Conservation (phyloP, 148 eudicot species). For the Gaultheria prostrata region DNA sequence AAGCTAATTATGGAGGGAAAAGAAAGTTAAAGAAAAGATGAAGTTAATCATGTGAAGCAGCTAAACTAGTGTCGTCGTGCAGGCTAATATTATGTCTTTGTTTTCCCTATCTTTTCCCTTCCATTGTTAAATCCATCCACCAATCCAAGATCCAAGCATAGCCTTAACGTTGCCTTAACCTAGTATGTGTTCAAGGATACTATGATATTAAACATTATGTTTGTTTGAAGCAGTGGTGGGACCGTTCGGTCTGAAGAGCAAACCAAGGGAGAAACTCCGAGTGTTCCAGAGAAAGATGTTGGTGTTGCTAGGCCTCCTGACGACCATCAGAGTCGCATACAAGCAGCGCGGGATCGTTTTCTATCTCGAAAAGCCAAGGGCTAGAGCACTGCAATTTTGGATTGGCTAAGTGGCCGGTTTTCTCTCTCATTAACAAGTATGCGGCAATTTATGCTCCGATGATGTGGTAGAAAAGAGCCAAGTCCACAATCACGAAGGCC, state of each 20-base stretch:
- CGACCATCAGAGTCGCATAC: conserved; percentile 57
- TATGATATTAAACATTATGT: background rate
- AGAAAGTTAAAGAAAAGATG: background rate
- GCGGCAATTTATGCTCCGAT: background rate
- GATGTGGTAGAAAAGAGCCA: background rate
- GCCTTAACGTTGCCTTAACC: background rate
- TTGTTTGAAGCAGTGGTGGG: conserved; percentile 62
- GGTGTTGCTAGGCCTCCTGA: conserved; percentile 41
- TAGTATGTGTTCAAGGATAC: background rate
- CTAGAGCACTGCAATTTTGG: conserved; percentile 24
- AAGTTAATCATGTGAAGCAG: background rate
- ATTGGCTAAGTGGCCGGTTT: background rate
- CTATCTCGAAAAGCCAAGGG: conserved; percentile 74
- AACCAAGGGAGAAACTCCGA: conserved; percentile 25
- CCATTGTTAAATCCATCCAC: background rate
- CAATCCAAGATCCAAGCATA: background rate
- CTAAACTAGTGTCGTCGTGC: background rate
- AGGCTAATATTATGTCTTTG: background rate
- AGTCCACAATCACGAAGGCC: background rate
- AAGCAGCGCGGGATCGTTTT: conserved; percentile 91
- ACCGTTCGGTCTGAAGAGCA: conserved; percentile 34
- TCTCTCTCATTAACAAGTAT: background rate
- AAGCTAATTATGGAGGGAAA: background rate
- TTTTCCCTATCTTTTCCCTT: background rate
- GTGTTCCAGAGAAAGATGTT: conserved; percentile 28